Evolutionary conservation across 495 filamentous ascomycete genomes (phyloP).

Genomic region (Podospora bellae-mahoneyi): DNA sequence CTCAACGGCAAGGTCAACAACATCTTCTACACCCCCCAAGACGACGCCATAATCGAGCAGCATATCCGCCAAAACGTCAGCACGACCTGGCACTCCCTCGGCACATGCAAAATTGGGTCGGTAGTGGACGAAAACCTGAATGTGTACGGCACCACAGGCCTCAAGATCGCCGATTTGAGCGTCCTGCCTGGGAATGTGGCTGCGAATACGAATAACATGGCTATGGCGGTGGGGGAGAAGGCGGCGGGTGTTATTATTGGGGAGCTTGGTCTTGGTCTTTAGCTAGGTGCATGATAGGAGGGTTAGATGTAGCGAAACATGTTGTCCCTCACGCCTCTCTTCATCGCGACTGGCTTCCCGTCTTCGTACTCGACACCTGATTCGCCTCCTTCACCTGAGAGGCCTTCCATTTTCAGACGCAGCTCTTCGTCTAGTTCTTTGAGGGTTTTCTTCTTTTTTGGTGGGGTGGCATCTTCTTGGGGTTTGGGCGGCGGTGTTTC

Average conservation of each 20-base stretch:
- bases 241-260: constrained; percentile 55
- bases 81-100: constrained; percentile 33
- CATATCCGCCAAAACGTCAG: constrained; percentile 16
- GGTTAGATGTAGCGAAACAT: constrained; percentile 58
- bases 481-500: neutral
- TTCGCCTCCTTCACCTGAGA: constrained; percentile 71
- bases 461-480: neutral
- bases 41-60: constrained; percentile 39
- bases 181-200: constrained; percentile 58
- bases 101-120: constrained; percentile 28
- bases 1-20: constrained; percentile 16
- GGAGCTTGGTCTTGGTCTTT: constrained; percentile 40
- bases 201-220: constrained; percentile 61
- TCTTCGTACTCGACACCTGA: constrained; percentile 79
- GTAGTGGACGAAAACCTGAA: constrained; percentile 25
- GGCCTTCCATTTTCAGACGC: constrained; percentile 59
- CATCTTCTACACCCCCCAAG: constrained; percentile 40
- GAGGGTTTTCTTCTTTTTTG: constrained; percentile 42
- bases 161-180: constrained; percentile 35
- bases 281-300: neutral
- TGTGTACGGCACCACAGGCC: constrained; percentile 23
- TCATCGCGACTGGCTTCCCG: constrained; percentile 71
- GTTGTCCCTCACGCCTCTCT: constrained; percentile 70
- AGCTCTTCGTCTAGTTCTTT: constrained; percentile 67
- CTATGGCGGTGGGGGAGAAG: constrained; percentile 58